Percentiles rank a stretch among this genome's conserved stretches.
Evolutionary conservation across 2,329 filamentous ascomycete species (phyloP).

Genomic region (Colletotrichum zoysiae): DNA sequence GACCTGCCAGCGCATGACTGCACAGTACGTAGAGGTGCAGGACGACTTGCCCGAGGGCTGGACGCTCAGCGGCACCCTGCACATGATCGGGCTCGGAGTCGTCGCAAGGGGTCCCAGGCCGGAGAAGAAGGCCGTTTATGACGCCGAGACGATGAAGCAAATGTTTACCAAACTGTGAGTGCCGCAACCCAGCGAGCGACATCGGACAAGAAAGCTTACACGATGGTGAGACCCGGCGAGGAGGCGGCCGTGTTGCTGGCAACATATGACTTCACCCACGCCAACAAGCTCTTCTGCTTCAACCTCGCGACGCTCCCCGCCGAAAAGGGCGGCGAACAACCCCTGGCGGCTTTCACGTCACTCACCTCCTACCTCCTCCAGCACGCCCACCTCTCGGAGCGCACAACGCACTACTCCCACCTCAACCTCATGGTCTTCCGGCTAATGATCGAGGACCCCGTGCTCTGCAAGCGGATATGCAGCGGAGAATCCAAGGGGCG

Average conservation of each 20-base stretch:
- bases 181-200: neutral
- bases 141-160: conserved; percentile 83
- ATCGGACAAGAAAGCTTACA: conserved; percentile 37
- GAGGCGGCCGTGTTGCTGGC: conserved; percentile 85
- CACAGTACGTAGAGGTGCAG: conserved; percentile 85
- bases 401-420: conserved; percentile 86
- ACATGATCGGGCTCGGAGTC: conserved; percentile 84
- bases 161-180: conserved; percentile 84
- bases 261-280: conserved; percentile 92
- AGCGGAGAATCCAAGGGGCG: conserved; percentile 79
- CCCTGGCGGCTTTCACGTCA: conserved; percentile 86
- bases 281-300: conserved; percentile 95
- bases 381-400: conserved; percentile 86
- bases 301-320: conserved; percentile 77
- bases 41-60: conserved; percentile 93
- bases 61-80: conserved; percentile 84
- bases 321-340: conserved; percentile 76
- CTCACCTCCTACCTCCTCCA: conserved; percentile 93
- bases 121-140: conserved; percentile 70
- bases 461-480: conserved; percentile 86
- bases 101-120: conserved; percentile 78
- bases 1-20: conserved; percentile 76
- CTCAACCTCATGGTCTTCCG: conserved; percentile 88
- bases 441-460: conserved; percentile 86
- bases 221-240: conserved; percentile 74